Conservation (phyloP, 179 eudicot genomes). For the Drosera spatulata region DNA sequence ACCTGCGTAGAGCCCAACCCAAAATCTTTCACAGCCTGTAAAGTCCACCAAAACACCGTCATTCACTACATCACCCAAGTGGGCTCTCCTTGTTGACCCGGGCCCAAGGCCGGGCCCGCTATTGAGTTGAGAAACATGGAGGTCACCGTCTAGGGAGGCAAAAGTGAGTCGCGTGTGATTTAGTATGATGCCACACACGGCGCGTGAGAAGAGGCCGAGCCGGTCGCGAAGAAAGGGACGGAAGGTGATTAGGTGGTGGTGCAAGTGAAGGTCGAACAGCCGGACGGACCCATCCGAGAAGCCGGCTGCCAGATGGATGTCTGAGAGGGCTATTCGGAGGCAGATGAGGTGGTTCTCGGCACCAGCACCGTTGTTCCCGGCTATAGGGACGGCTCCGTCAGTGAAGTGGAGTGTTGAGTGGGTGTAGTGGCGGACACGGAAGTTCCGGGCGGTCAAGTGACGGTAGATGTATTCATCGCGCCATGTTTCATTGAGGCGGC, state of each 20-base stretch:
- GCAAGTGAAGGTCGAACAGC: constrained; percentile 45
- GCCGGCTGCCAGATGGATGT: constrained; percentile 61
- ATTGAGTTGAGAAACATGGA: constrained; percentile 35
- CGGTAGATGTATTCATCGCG: constrained; percentile 59
- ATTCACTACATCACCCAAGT: constrained; percentile 58
- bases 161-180: constrained; percentile 34
- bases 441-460: constrained; percentile 68
- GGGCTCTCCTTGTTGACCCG: constrained; percentile 31
- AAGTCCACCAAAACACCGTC: constrained; percentile 89
- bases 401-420: constrained; percentile 36
- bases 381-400: constrained; percentile 4
- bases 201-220: constrained; percentile 61
- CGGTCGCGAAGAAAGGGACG: constrained; percentile 49
- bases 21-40: constrained; percentile 53
- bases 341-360: constrained; percentile 26
- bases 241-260: constrained; percentile 45
- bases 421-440: constrained; percentile 27
- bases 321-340: constrained; percentile 59
- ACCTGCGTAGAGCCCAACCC: constrained; percentile 97
- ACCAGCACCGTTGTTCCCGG: constrained; percentile 19
- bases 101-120: constrained; percentile 5
- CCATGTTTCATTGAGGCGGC: constrained; percentile 44
- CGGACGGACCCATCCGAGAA: constrained; percentile 74
- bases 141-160: constrained; percentile 73
- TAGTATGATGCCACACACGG: constrained; percentile 67